Conservation (phyloP, 2,329 filamentous ascomycete species). For the Penicillium sp. region DNA sequence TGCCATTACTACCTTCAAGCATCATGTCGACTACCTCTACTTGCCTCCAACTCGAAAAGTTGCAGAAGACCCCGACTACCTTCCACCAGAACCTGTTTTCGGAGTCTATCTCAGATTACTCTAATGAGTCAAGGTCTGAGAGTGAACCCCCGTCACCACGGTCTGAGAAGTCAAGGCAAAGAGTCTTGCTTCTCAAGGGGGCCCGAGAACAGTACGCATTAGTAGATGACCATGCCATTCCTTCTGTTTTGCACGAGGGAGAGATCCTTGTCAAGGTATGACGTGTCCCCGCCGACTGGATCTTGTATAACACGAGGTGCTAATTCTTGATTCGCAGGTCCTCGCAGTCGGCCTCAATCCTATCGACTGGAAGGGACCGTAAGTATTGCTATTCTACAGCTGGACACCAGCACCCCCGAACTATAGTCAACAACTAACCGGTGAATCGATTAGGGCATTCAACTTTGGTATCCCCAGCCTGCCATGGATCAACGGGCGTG, state of each 20-base stretch:
- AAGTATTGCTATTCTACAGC: conserved; percentile 24
- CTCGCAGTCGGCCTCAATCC: conserved; percentile 63
- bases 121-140: background rate
- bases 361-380: conserved; percentile 68
- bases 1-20: conserved; percentile 12
- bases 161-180: conserved; percentile 30
- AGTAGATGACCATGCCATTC: conserved; percentile 40
- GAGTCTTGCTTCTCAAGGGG: conserved; percentile 45
- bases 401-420: background rate
- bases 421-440: background rate
- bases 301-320: background rate
- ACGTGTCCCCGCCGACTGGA: background rate
- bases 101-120: conserved; percentile 1
- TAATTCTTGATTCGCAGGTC: conserved; percentile 28
- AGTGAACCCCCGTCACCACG: background rate
- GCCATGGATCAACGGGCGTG: conserved; percentile 61
- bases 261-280: conserved; percentile 55
- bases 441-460: conserved; percentile 47
- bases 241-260: conserved; percentile 36
- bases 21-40: conserved; percentile 23
- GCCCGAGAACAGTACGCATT: conserved; percentile 45
- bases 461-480: conserved; percentile 60
- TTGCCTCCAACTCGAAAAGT: conserved; percentile 17
- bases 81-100: conserved; percentile 15
- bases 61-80: conserved; percentile 9